phyloP scores from a whole-genome alignment of 169 alveolate species.

The Theileria annulata region DNA sequence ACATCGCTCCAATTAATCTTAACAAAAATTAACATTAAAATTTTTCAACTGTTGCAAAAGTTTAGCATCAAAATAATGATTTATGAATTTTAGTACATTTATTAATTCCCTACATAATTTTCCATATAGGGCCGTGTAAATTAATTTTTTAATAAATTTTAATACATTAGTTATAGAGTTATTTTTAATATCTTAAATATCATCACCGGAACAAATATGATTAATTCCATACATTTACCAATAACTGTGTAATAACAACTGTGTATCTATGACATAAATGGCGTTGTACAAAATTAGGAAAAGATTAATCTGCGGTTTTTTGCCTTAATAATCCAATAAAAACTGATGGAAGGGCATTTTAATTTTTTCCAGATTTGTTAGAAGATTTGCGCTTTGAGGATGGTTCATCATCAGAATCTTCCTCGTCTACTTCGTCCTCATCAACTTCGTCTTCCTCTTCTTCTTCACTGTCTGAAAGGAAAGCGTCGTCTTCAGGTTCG shows the following conservation, averaged over 20 bases:
- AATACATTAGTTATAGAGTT: not conserved
- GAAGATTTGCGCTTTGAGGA: slow-evolving; percentile 61
- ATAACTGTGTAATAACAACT: not conserved
- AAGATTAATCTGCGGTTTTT: not conserved
- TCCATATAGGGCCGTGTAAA: slow-evolving; percentile 11
- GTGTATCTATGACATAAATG: not conserved
- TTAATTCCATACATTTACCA: not conserved
- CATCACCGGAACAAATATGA: not conserved
- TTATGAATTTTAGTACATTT: not conserved
- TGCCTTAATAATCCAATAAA: not conserved
- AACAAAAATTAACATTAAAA: not conserved
- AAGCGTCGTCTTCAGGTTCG: slow-evolving; percentile 80
- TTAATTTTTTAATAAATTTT: not conserved
- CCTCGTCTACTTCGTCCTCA: slow-evolving; percentile 76
- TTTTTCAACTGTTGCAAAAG: not conserved
- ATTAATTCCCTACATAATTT: slow-evolving; percentile 12
- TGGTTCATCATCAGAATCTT: slow-evolving; percentile 74
- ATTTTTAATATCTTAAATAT: not conserved
- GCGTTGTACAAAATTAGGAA: not conserved
- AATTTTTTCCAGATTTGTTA: slow-evolving; percentile 31
- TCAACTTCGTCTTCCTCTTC: slow-evolving; percentile 80
- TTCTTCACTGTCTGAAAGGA: slow-evolving; percentile 78
- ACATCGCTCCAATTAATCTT: slow-evolving; percentile 24
- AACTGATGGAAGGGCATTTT: not conserved
- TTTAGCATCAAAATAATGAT: not conserved